Base-by-base conservation (phyloP, 2,329 filamentous ascomycete species). In the Aspergillus sp. region DNA sequence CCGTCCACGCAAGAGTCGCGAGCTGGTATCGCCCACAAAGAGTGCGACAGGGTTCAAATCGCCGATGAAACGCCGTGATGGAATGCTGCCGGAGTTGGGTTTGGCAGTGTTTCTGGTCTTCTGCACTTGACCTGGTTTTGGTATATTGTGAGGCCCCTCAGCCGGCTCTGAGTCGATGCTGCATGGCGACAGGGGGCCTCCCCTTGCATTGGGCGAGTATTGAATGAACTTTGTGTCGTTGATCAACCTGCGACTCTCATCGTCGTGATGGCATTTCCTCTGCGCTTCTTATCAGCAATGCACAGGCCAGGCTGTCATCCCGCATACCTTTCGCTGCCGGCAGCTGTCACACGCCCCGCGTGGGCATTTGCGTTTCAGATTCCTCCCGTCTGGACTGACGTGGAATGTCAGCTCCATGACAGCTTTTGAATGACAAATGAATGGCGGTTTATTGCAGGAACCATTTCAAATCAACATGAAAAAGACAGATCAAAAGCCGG, bases 11-110 rank as follows among this genome's bases (percentile, higher is more conserved):
- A 45, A 33, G 12, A 55, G 33, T 19, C 52, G 42, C 7, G 45
- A 43, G 7, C 42, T 39, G 2, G 43, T 29, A 9, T 50, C 42
- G 7, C 46, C 47, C 7, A 50, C 41, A 11, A 55, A 45, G 6
- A 46, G 44, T 11, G 46, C 45, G 26, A 55, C 41, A 8, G 52
- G 52, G 28, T 53, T 53, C 27, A 50, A 44, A 27, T 55, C 51
- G 7, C 52, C 48, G 5, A 50, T 41, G 38, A 55, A 55, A 4
- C 47, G 52, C 37, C 44, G 42, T 8, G 45, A 28, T 6, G 43
- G 42, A 12, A 38, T 19, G 19, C 19, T 19, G 4, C 4, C 19
- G 19, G 19, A 19, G 19, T 19, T 19, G 19, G 19, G 19, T 19
- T 19, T 19, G 19, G 19, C 19, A 19, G 19, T 19, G 19, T 19